Base-by-base conservation (phyloP, 371 early-diverging fungal genomes). In the Umbelopsis sp. region DNA sequence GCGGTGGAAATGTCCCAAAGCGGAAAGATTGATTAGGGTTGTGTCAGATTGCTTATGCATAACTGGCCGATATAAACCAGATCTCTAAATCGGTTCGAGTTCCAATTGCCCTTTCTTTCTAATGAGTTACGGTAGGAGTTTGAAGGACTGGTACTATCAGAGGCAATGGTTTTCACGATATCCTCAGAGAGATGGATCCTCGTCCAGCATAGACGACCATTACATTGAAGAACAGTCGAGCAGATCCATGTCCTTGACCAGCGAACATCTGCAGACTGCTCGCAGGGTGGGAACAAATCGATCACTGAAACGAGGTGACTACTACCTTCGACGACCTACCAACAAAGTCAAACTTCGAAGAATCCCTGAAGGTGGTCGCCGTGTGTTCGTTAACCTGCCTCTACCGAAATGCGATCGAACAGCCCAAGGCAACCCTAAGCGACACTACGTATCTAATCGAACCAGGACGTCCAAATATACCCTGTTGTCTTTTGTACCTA, bases 401-500 rank as follows among this genome's bases (percentile, higher is more conserved):
- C 74, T 91, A 5, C 91, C 92, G 24, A 69, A 78, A 7, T 78
- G 76, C 46, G 85, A 84, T 41, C 74, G 86, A 45, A 80, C 85
- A 44, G 66, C 71, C 22, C 79, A 88, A 38, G 88, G 86, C 32
- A 64, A 72, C 0, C 89, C 91, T 1, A 81, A 78, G 67, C 48
- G 73, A 20, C 68, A 67, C 41, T 91, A 82, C 70, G 83, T 85
- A 0, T 66, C 85, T 51, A 93, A 94, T 74, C 83, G 84, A 50
- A 90, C 96, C 69, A 79, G 88, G 35, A 96, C 99, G 3, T 91
- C 96, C 16, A 98, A 97, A 79, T 99, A 99, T 82, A 96, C 98
- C 16, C 51, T 93, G 24, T 65, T 92, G 14, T 89, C 90, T 6
- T 99, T 99, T 83, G 65, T 99, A 5, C 99, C 99, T 20, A 93